Evolutionary conservation across 306 rosid species (phyloP).

Genomic region (Lathyrus aphaca): DNA sequence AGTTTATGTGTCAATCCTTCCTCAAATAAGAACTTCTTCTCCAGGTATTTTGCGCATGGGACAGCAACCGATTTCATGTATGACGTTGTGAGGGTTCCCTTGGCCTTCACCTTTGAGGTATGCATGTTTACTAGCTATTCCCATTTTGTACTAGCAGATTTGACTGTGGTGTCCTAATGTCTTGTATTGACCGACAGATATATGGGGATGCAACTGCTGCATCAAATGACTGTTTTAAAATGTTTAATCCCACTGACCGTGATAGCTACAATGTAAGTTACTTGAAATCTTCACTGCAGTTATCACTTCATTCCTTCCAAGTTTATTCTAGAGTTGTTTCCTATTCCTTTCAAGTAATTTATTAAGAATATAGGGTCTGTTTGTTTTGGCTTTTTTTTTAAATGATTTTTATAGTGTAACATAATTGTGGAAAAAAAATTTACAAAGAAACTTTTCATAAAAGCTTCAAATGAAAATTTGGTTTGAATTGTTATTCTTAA

Average conservation of each 20-base stretch:
- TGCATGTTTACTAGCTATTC: slow-evolving; percentile 47
- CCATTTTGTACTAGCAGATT: slow-evolving; percentile 10
- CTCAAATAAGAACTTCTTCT: slow-evolving; percentile 32
- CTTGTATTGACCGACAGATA: slow-evolving; percentile 59
- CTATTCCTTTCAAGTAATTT: background rate
- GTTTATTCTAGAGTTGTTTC: slow-evolving; percentile 15
- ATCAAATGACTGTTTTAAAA: slow-evolving; percentile 85
- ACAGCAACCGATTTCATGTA: slow-evolving; percentile 97
- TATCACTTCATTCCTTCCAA: slow-evolving; percentile 12
- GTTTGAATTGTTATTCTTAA: too few relatives aligned
- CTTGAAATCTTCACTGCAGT: slow-evolving; percentile 24
- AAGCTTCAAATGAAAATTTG: too few relatives aligned
- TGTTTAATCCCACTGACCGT: slow-evolving; percentile 88
- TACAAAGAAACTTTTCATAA: too few relatives aligned
- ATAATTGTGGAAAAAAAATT: too few relatives aligned
- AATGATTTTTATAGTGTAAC: too few relatives aligned
- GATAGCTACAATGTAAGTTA: slow-evolving; percentile 68
- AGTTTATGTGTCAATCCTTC: slow-evolving; percentile 11
- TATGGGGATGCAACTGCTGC: slow-evolving; percentile 87
- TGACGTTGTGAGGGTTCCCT: slow-evolving; percentile 78
- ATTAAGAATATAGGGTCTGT: too few relatives aligned
- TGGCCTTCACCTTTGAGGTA: slow-evolving; percentile 99
- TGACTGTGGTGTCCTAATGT: slow-evolving; percentile 23
- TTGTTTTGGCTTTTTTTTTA: too few relatives aligned
- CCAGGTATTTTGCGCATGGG: slow-evolving; percentile 96